Conservation (phyloP, 1,139 yeast species). For the Pichia sp. region DNA sequence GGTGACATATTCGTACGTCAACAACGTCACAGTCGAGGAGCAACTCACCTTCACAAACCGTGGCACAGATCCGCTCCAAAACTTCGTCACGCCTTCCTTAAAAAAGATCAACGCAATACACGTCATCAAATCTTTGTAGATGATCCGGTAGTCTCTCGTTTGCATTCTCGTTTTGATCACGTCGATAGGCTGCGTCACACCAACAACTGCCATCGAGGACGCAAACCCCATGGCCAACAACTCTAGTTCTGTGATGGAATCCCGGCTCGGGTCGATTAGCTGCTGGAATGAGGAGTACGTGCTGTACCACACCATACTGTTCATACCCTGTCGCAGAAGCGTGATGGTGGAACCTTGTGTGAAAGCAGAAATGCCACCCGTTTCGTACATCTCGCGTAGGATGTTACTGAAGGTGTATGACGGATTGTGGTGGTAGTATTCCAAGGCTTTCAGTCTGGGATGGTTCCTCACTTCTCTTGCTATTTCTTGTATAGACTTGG, state of each 20-base stretch:
- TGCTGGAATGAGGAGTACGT: slow-evolving; percentile 78
- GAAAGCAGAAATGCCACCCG: slow-evolving; percentile 78
- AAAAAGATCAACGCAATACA: slow-evolving; percentile 71
- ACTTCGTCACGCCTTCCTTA: slow-evolving; percentile 58
- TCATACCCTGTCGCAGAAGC: slow-evolving; percentile 69
- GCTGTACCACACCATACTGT: slow-evolving; percentile 79
- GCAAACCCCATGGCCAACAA: slow-evolving; percentile 46
- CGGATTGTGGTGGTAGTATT: slow-evolving; percentile 50
- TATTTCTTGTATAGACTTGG: neutral
- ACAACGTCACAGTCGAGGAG: slow-evolving; percentile 75
- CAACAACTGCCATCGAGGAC: slow-evolving; percentile 64
- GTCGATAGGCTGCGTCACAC: slow-evolving; percentile 86
- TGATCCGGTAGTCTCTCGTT: slow-evolving; percentile 57
- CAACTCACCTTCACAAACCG: slow-evolving; percentile 73
- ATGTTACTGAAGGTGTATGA: slow-evolving; percentile 52
- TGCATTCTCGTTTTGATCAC: slow-evolving; percentile 88
- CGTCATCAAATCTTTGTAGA: slow-evolving; percentile 64
- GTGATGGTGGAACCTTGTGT: slow-evolving; percentile 82
- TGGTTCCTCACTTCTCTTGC: slow-evolving; percentile 1
- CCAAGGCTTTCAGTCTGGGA: slow-evolving; percentile 26
- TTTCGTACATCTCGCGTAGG: slow-evolving; percentile 59
- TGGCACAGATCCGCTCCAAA: slow-evolving; percentile 82
- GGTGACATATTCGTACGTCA: slow-evolving; percentile 62
- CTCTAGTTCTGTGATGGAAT: slow-evolving; percentile 30
- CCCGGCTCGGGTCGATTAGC: slow-evolving; percentile 49